Evolutionary conservation across 768 basidiomycete genomes (phyloP), one percentile per base, ranked within the genome.

Genomic region (Mycena sanguinolenta): DNA sequence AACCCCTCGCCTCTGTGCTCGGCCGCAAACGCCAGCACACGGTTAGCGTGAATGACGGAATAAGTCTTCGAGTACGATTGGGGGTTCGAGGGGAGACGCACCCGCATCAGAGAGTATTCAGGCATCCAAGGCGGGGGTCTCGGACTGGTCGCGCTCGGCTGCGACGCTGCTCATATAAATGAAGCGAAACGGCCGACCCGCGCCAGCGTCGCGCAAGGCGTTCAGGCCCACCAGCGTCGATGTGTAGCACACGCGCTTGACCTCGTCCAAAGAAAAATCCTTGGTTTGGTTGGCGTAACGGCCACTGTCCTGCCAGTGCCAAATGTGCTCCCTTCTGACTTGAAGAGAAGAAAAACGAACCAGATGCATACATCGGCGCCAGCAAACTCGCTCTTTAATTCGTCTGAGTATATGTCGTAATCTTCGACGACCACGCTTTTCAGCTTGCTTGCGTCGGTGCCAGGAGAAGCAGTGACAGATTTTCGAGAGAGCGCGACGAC

Each of bases 21-120:
- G 5, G 55, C 55, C 55, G 55, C 55, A 25, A 38, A 58, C 21
- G 34, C 55, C n/a, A 58, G 55, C 4, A 58, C 55, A n/a, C 36
- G 34, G 34, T 38, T 58, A 17, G 49, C 19, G 49, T 4, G 32
- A 34, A 34, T 34, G 32, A 5, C 30, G 30, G n/a, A n/a, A n/a
- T 34, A 21, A 32, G 30, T 2, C n/a, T 21, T 7, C 19, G 4
- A n/a, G 28, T 21, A 17, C 6, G 13, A 12, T 52, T 27, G 52
- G 27, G 10, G n/a, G 52, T 5, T 12, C 49, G 23, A 27, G 52
- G 17, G 52, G 30, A 30, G 27, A 21, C 25, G 36, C 36, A 58
- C 55, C 34, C 55, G 55, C 55, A 58, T 58, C 13, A 58, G 36
- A 58, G 19, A 34, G 55, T 58, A 58, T 14, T 58, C 55, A 17